Percentiles rank a stretch among this genome's conserved stretches.
Evolutionary conservation across 352 stramenopile species (phyloP).

Genomic region (Pythium monospermum): DNA sequence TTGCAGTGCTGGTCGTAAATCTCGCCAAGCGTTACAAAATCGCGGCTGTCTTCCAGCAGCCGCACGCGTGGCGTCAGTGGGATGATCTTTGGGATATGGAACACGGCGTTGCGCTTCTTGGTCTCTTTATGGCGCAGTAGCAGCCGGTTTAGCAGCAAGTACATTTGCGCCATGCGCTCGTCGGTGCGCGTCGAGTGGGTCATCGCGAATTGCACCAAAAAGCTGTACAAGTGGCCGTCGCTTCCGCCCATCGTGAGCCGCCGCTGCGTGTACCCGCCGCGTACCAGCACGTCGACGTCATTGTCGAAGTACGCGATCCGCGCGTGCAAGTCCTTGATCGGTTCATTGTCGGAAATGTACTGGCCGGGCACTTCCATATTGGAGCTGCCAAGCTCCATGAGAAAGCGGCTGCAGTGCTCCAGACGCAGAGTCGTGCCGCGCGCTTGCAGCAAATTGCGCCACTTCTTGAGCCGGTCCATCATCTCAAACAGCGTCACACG

Average conservation of each 20-base stretch:
- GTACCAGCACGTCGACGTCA: conserved; percentile 76
- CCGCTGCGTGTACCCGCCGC: conserved; percentile 89
- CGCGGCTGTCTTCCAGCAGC: conserved; percentile 78
- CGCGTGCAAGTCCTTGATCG: conserved; percentile 89
- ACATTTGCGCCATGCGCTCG: conserved; percentile 93
- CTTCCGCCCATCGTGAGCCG: conserved; percentile 87
- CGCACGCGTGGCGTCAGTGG: conserved; percentile 89
- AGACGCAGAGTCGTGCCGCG: conserved; percentile 59
- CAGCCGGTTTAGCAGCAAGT: conserved; percentile 85
- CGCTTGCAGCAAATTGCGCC: conserved; percentile 86
- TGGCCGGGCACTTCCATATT: conserved; percentile 90
- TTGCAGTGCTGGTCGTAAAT: conserved; percentile 82
- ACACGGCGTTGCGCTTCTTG: conserved; percentile 83
- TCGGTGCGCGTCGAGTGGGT: conserved; percentile 92
- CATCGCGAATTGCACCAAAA: conserved; percentile 91
- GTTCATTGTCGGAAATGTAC: conserved; percentile 89
- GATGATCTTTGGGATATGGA: conserved; percentile 90
- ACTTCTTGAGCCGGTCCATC: conserved; percentile 88
- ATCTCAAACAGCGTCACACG: conserved; percentile 72
- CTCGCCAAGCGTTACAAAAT: conserved; percentile 84
- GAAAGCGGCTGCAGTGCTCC: conserved; percentile 85
- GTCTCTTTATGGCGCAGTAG: conserved; percentile 85
- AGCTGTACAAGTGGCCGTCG: conserved; percentile 87
- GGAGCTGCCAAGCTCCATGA: conserved; percentile 84
- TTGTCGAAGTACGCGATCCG: conserved; percentile 89